Evolutionary conservation across 1,139 yeast genomes (phyloP), one percentile per base, ranked within the genome.

Genomic region (Lodderomyces theae): DNA sequence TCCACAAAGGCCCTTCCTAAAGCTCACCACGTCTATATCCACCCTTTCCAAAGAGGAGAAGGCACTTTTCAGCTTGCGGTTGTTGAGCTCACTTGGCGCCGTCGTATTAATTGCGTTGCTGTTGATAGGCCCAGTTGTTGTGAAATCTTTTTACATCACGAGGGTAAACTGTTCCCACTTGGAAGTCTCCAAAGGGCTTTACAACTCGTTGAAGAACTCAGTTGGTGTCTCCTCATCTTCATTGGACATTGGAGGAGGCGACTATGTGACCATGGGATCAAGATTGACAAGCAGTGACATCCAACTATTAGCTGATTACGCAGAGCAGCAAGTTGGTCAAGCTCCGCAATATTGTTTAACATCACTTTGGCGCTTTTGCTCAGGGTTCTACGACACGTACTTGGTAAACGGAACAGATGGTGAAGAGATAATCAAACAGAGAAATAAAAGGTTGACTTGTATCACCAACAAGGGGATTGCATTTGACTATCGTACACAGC

Each of bases 291-390:
- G 79, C 40, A 72, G 82, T 2, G 80, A 77, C 45, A 69, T 79
- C 23, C 49, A 61, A 8, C 57, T 78, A 5, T 56, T 79, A 31
- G 63, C 79, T 0, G 58, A 65, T 10, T 77, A 77, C 47, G 74
- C 80, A 2, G 63, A 65, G 41, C 58, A 60, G 4, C 73, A 75
- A 50, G 79, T 78, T n/a, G 61, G 63, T 5, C 50, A 56, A 24
- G 75, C 80, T 0, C 82, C 84, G 0, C 82, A 79, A 51, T 69
- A 62, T 46, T 64, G 77, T 9, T 48, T 63, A 6, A 61, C 75
- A 0, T 66, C 74, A 2, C 43, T 74, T 11, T 64, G 71, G 64
- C 55, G 58, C 37, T 75, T 77, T 67, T 79, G 83, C 52, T 63
- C 58, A 36, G 77, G 79, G 2, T 57, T 60, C 39, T 76, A 72